A percentile compares a stretch with the other conserved stretches of the same genome.
These are phyloP conservation scores for Cladophialophora exuberans DNA, from an alignment of 2,329 filamentous ascomycete genomes.

Conservation along the genomic window DNA sequence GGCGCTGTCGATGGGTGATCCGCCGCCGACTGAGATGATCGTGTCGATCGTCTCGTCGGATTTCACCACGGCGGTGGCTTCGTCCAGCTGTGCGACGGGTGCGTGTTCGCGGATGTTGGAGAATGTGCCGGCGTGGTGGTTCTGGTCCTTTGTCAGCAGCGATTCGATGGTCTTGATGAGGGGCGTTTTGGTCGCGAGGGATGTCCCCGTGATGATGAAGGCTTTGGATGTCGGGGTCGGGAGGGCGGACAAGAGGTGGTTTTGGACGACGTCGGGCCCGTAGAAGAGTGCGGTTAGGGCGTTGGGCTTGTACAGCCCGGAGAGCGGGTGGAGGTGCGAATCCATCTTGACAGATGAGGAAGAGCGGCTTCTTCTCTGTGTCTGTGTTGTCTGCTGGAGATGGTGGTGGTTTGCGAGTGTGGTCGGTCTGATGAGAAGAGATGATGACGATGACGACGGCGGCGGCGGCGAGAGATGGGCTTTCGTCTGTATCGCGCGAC, in stretches of 20 bases:
- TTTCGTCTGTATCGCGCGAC: slow-evolving; percentile 17
- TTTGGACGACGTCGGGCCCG: slow-evolving; percentile 51
- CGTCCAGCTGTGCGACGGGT: slow-evolving; percentile 57
- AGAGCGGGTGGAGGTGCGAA: slow-evolving; percentile 11
- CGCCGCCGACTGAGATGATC: slow-evolving; percentile 59
- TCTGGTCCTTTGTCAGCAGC: slow-evolving; percentile 45
- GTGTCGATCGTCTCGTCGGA: slow-evolving; percentile 55
- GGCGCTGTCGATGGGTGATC: slow-evolving; percentile 57
- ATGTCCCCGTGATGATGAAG: slow-evolving; percentile 61
- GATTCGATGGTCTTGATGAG: slow-evolving; percentile 56
- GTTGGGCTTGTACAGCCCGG: slow-evolving; percentile 53
- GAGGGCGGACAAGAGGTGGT: slow-evolving; percentile 51
- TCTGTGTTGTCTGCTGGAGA: slow-evolving; percentile 3
- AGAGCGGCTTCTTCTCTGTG: too few relatives aligned
- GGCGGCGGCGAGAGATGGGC: slow-evolving; percentile 8
- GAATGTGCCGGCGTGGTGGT: slow-evolving; percentile 58
- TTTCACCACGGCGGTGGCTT: slow-evolving; percentile 53
- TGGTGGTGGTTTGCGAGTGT: neutral
- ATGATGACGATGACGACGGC: neutral
- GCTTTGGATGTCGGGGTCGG: slow-evolving; percentile 52
- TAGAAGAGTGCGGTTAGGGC: slow-evolving; percentile 56
- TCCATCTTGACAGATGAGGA: slow-evolving; percentile 9
- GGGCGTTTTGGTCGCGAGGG: slow-evolving; percentile 57
- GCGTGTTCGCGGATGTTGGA: slow-evolving; percentile 60
- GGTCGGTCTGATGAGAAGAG: too few relatives aligned